Evolutionary conservation across 345 rosid species (phyloP).

Genomic region (Boechera stricta): DNA sequence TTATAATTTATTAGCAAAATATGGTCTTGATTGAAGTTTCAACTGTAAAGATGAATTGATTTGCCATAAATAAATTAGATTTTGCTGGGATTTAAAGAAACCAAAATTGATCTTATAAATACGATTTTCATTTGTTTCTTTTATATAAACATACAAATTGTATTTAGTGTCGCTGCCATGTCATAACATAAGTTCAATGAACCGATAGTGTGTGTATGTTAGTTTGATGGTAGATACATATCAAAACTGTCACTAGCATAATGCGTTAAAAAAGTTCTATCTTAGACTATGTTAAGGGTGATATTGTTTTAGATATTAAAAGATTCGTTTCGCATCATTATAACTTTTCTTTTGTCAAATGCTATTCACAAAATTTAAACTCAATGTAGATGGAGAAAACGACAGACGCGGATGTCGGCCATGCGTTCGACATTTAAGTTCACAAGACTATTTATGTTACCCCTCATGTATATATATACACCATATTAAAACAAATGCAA

Average conservation of each 20-base stretch:
- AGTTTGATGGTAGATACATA: not conserved
- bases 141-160: not conserved
- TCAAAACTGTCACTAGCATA: not conserved
- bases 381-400: not conserved
- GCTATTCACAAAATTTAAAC: not conserved
- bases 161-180: not conserved
- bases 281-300: not conserved
- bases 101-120: constrained; percentile 8
- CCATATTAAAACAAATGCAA: not conserved
- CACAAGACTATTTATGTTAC: not conserved
- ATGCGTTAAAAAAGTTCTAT: not conserved
- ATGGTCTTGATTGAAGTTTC: constrained; percentile 10
- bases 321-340: constrained; percentile 11
- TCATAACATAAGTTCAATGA: not conserved
- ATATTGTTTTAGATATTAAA: not conserved
- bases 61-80: not conserved
- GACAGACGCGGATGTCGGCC: not conserved
- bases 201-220: not conserved
- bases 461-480: too few species aligned
- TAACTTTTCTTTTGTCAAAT: not conserved
- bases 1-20: not conserved
- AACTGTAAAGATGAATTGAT: not conserved
- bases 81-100: constrained; percentile 24
- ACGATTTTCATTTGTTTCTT: not conserved
- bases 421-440: not conserved